Conservation (phyloP, 2,329 filamentous ascomycete species). For the Camptophora hylomeconis region DNA sequence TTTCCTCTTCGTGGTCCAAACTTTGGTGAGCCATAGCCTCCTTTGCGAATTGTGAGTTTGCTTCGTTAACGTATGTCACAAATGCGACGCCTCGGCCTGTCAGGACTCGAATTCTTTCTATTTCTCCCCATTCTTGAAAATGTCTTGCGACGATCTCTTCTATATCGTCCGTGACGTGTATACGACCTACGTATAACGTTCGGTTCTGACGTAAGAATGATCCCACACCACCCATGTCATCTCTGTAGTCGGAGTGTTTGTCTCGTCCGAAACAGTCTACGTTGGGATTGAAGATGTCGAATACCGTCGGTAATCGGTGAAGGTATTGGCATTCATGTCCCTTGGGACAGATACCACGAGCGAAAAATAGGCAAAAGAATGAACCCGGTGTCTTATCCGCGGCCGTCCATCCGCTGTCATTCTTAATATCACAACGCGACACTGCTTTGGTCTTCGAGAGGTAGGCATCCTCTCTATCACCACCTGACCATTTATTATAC, state of each 20-base stretch:
- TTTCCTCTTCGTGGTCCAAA: constrained; percentile 70
- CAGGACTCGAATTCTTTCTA: constrained; percentile 78
- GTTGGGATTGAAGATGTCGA: constrained; percentile 86
- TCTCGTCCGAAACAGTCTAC: constrained; percentile 91
- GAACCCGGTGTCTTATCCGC: constrained; percentile 65
- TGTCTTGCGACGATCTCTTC: constrained; percentile 91
- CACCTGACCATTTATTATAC: constrained; percentile 98
- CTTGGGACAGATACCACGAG: constrained; percentile 66
- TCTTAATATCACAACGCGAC: constrained; percentile 73
- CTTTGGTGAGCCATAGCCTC: constrained; percentile 94
- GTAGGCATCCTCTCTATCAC: constrained; percentile 86
- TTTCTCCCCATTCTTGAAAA: constrained; percentile 90
- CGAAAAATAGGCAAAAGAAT: constrained; percentile 89
- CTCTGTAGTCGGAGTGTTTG: constrained; percentile 83
- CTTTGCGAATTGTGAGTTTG: constrained; percentile 80
- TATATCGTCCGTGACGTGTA: constrained; percentile 92
- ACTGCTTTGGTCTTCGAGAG: constrained; percentile 69
- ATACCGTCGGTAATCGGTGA: constrained; percentile 72
- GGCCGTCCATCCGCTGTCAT: constrained; percentile 65
- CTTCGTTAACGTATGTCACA: constrained; percentile 84
- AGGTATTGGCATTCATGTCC: constrained; percentile 91
- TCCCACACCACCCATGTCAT: constrained; percentile 96
- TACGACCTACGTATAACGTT: constrained; percentile 83
- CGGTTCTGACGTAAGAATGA: constrained; percentile 88
- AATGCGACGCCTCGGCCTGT: constrained; percentile 86